phyloP scores from a whole-genome alignment of 306 rosid species.

The Hippophae tibetana region DNA sequence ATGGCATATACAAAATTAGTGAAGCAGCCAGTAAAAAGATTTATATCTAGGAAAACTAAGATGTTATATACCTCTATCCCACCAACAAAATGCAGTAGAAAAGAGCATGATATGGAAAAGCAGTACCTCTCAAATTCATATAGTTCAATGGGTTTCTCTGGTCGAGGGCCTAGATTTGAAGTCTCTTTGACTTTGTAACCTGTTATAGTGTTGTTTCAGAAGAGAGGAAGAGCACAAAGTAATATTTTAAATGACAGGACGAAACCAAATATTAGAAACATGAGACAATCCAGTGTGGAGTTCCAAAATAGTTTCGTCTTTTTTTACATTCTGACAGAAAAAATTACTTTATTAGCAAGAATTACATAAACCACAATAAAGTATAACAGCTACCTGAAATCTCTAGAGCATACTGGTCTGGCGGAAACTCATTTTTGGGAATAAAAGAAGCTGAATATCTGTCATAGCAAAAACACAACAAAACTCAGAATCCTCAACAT shows the following conservation, averaged over 20 bases:
- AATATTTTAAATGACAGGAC: background rate
- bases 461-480: conserved; percentile 13
- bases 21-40: too few species aligned
- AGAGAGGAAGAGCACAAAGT: background rate
- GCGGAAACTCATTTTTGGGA: conserved; percentile 61
- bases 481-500: conserved; percentile 5
- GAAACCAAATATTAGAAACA: background rate
- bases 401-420: conserved; percentile 68
- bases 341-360: conserved; percentile 5
- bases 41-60: conserved; percentile 2
- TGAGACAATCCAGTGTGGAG: background rate
- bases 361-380: conserved; percentile 13
- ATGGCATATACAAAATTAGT: conserved; percentile 3
- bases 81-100: conserved; percentile 1
- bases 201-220: conserved; percentile 27
- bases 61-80: conserved; percentile 2
- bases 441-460: conserved; percentile 71
- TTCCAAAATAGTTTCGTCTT: too few species aligned
- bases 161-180: conserved; percentile 74
- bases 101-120: conserved; percentile 1
- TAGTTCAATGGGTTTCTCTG: conserved; percentile 85
- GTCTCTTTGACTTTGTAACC: conserved; percentile 77
- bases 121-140: conserved; percentile 88
- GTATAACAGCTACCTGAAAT: conserved; percentile 36
- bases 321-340: background rate